Evolutionary conservation across 2,329 filamentous ascomycete genomes (phyloP).

Genomic region (Xylaria sp.): DNA sequence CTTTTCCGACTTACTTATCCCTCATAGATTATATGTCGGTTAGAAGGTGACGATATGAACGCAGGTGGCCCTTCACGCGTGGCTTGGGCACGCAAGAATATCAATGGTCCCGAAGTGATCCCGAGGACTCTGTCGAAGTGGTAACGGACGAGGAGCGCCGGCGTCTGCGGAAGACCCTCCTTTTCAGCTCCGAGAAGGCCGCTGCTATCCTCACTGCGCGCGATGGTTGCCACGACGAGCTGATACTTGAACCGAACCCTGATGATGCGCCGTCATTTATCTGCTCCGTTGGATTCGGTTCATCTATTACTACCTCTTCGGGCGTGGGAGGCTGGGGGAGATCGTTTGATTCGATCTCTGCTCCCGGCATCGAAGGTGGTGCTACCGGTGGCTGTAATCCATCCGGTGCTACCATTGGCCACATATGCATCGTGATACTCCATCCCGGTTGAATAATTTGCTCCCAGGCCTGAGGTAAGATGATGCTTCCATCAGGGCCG

Average conservation of each 20-base stretch:
- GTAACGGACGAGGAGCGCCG: conserved; percentile 16
- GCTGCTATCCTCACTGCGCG: conserved; percentile 20
- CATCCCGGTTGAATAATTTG: conserved; percentile 80
- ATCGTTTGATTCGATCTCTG: neutral
- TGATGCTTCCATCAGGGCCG: conserved; percentile 80
- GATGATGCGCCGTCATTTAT: conserved; percentile 5
- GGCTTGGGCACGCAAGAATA: neutral
- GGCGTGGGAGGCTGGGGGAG: neutral
- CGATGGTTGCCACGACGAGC: neutral
- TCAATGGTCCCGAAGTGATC: neutral
- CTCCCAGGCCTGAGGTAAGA: conserved; percentile 81
- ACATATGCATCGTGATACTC: conserved; percentile 73
- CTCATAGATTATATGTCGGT: neutral
- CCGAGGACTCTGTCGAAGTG: neutral
- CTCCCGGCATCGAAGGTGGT: neutral
- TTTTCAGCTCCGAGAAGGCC: conserved; percentile 25
- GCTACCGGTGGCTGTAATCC: neutral
- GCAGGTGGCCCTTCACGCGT: neutral
- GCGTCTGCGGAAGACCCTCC: conserved; percentile 22
- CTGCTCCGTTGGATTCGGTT: neutral
- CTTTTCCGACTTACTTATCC: neutral
- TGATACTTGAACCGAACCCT: conserved; percentile 1
- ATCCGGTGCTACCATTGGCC: conserved; percentile 54
- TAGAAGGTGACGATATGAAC: neutral
- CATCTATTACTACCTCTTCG: neutral